Evolutionary conservation across 768 basidiomycete genomes (phyloP).

Genomic region (Boletus sp.): DNA sequence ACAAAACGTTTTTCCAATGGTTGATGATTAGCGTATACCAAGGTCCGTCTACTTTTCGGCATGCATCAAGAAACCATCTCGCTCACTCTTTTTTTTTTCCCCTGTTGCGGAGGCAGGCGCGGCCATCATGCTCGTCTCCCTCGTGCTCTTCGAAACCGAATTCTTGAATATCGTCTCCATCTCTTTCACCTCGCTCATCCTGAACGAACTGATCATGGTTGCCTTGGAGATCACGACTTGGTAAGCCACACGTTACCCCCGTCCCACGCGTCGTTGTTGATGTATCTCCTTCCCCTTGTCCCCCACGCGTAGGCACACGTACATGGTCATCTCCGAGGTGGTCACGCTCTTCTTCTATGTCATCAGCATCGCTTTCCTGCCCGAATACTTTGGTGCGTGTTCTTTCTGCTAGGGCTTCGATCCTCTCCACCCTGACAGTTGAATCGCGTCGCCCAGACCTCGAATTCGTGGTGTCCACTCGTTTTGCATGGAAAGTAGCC

Average conservation of each 20-base stretch:
- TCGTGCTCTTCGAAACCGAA: conserved; percentile 94
- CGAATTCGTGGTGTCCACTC: conserved; percentile 81
- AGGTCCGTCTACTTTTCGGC: conserved; percentile 45
- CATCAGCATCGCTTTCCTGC: conserved; percentile 87
- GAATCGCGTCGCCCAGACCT: conserved; percentile 65
- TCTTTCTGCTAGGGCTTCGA: neutral
- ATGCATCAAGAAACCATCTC: neutral
- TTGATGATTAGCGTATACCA: conserved; percentile 97
- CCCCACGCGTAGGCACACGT: conserved; percentile 96
- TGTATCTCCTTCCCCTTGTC: too few relatives aligned
- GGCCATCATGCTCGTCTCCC: conserved; percentile 97
- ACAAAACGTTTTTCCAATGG: conserved; percentile 99
- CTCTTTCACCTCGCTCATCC: conserved; percentile 91
- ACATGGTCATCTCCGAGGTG: conserved; percentile 92
- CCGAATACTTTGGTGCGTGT: conserved; percentile 92
- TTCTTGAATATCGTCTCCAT: conserved; percentile 98
- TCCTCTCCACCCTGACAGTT: neutral
- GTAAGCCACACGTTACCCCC: conserved; percentile 35
- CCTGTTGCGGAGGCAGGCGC: conserved; percentile 54
- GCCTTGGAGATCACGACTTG: conserved; percentile 97
- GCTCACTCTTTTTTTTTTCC: neutral
- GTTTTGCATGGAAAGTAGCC: conserved; percentile 92
- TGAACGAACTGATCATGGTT: conserved; percentile 99
- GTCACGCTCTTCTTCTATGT: conserved; percentile 87
- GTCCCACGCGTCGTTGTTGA: neutral